phyloP scores from a whole-genome alignment of 2,329 filamentous ascomycete species.

The Trichoderma polysporum region DNA sequence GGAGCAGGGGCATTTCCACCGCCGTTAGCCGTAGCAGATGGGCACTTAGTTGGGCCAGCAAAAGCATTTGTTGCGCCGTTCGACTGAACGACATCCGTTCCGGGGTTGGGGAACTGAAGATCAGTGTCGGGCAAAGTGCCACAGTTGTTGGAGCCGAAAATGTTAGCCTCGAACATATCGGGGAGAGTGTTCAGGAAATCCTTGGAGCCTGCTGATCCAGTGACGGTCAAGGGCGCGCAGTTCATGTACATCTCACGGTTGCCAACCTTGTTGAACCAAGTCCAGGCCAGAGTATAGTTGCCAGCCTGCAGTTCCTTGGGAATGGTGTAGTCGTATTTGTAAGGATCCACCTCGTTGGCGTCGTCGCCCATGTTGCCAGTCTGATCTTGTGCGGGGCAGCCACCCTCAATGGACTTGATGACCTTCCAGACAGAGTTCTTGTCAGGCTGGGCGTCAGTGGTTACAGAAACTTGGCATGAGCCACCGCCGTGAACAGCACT shows the following conservation, averaged over 20 bases:
- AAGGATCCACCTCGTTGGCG: slow-evolving; percentile 45
- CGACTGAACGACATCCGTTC: slow-evolving; percentile 52
- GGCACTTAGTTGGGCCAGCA: slow-evolving; percentile 23
- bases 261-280: slow-evolving; percentile 90
- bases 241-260: slow-evolving; percentile 99
- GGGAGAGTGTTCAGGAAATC: slow-evolving; percentile 64
- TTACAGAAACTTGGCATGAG: slow-evolving; percentile 85
- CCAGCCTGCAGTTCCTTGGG: slow-evolving; percentile 71
- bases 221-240: slow-evolving; percentile 74
- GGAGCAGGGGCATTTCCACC: not conserved
- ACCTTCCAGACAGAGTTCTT: slow-evolving; percentile 76
- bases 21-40: slow-evolving; percentile 20
- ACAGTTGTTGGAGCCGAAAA: slow-evolving; percentile 55
- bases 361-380: slow-evolving; percentile 58
- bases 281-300: slow-evolving; percentile 82
- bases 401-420: slow-evolving; percentile 82
- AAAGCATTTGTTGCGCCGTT: slow-evolving; percentile 41
- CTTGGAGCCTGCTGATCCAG: slow-evolving; percentile 49
- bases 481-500: slow-evolving; percentile 84
- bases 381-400: slow-evolving; percentile 67
- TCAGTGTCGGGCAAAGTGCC: slow-evolving; percentile 44
- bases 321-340: slow-evolving; percentile 67
- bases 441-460: slow-evolving; percentile 70
- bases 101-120: slow-evolving; percentile 62
- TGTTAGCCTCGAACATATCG: slow-evolving; percentile 67